A percentile compares a stretch with the other conserved stretches of the same genome.
Conservation (phyloP, 192 early-diverging fungal genomes). For the Coemansia sp. region DNA sequence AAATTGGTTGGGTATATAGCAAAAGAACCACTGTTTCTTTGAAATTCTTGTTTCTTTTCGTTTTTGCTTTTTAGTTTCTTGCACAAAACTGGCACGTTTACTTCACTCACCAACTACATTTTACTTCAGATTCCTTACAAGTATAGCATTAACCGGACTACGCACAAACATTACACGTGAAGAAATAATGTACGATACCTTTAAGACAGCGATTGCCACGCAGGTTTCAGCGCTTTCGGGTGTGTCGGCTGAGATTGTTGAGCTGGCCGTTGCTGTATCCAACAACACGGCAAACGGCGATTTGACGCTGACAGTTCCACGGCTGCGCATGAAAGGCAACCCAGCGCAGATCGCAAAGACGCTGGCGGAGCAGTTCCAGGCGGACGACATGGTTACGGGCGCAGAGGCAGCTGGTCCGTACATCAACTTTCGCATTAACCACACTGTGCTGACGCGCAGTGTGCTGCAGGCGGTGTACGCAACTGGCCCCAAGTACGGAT, state of each 20-base stretch:
- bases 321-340: slow-evolving; percentile 68
- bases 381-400: slow-evolving; percentile 58
- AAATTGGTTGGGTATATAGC: no score
- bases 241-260: slow-evolving; percentile 51
- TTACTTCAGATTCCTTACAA: no score
- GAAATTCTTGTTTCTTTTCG: no score
- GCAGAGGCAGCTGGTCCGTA: slow-evolving; percentile 66
- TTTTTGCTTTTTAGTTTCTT: no score
- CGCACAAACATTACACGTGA: no score
- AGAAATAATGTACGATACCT: slow-evolving; percentile 57
- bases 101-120: no score
- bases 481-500: slow-evolving; percentile 61
- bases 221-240: slow-evolving; percentile 60
- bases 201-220: slow-evolving; percentile 61
- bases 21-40: no score
- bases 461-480: slow-evolving; percentile 60
- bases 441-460: slow-evolving; percentile 54
- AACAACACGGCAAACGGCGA: slow-evolving; percentile 65
- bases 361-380: slow-evolving; percentile 57
- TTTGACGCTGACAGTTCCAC: slow-evolving; percentile 70
- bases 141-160: no score
- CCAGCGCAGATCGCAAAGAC: slow-evolving; percentile 63
- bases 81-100: no score
- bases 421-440: slow-evolving; percentile 73
- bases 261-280: slow-evolving; percentile 62